A percentile compares a stretch with the other conserved stretches of the same genome.
Conservation (phyloP, 2,329 filamentous ascomycete genomes). For the Pyricularia sp. region DNA sequence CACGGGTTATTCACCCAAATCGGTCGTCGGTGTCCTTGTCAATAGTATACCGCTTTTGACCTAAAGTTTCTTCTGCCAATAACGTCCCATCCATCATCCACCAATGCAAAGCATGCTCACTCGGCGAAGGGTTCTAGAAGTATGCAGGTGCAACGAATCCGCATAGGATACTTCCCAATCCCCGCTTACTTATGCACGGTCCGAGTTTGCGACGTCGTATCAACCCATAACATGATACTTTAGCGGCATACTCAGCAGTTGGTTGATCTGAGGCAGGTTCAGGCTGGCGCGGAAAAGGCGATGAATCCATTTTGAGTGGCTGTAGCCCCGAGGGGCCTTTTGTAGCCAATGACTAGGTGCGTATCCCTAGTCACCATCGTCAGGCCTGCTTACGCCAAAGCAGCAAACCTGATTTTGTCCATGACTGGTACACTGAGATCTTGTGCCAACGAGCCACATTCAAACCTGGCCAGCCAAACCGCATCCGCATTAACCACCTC, state of each 20-base stretch:
- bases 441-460: conserved; percentile 27
- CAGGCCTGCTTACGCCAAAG: background rate
- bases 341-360: background rate
- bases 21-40: background rate
- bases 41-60: no score
- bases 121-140: background rate
- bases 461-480: conserved; percentile 59
- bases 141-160: background rate
- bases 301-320: background rate
- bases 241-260: background rate
- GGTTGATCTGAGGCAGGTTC: background rate
- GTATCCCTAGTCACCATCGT: background rate
- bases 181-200: background rate
- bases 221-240: background rate
- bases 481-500: conserved; percentile 62
- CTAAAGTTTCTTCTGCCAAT: no score
- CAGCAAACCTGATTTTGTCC: conserved; percentile 10
- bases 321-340: background rate
- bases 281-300: background rate
- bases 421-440: conserved; percentile 25
- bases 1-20: background rate
- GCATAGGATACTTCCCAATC: background rate
- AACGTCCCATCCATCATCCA: background rate
- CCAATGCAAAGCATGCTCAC: background rate
- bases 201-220: background rate